Conservation (phyloP, 2,329 filamentous ascomycete species). For the Tolypocladium inflatum region DNA sequence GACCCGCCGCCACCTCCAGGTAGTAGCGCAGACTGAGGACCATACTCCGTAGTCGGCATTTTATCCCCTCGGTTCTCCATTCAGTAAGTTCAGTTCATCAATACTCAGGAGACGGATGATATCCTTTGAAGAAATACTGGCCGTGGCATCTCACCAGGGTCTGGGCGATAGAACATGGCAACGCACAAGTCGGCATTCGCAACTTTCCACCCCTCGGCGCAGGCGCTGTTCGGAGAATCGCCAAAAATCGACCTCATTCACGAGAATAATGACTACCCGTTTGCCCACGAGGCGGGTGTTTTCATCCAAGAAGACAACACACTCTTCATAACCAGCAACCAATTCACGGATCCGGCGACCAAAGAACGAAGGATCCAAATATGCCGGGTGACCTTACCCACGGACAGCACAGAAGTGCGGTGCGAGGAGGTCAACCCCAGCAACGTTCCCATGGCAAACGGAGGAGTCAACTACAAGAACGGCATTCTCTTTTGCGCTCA, state of each 20-base stretch:
- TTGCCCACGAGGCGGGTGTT: conserved; percentile 38
- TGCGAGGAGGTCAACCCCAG: conserved; percentile 23
- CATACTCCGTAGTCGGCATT: neutral
- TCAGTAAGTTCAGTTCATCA: neutral
- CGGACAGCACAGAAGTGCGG: conserved; percentile 4
- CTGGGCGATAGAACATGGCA: neutral
- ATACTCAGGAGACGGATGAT: neutral
- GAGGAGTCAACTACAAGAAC: conserved; percentile 35
- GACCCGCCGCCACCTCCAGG: neutral
- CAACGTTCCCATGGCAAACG: conserved; percentile 34
- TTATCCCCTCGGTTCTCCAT: no score
- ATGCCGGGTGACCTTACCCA: conserved; percentile 13
- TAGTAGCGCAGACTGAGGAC: neutral
- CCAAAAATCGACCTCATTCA: conserved; percentile 26
- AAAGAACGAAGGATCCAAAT: conserved; percentile 19
- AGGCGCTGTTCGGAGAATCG: conserved; percentile 21
- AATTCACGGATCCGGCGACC: conserved; percentile 10
- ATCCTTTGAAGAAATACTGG: neutral
- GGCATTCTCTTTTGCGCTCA: conserved; percentile 32
- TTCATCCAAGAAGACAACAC: conserved; percentile 18
- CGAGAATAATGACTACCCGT: conserved; percentile 29
- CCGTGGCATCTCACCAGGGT: neutral
- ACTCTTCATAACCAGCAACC: conserved; percentile 25
- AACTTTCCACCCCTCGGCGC: conserved; percentile 8
- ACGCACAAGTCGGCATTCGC: neutral